A percentile compares a stretch with the other conserved stretches of the same genome.
Evolutionary conservation across 1,284 basidiomycete species (phyloP).

Genomic region (Ceraceosorus guamensis): DNA sequence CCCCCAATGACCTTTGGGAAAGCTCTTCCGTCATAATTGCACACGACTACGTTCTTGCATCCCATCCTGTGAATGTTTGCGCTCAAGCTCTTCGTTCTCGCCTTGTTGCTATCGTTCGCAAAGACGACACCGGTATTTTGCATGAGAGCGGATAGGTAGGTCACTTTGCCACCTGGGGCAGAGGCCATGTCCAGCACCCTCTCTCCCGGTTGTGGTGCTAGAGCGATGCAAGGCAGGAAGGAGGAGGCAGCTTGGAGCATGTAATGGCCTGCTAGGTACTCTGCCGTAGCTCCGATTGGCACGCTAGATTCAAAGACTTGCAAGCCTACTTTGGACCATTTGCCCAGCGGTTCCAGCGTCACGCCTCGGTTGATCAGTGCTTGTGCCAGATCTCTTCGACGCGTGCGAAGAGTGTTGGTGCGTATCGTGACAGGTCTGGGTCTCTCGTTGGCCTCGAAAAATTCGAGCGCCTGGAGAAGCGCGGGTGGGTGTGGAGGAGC

Average conservation of each 20-base stretch:
- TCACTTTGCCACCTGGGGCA: conserved; percentile 94
- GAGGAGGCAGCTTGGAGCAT: conserved; percentile 99
- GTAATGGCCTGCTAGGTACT: conserved; percentile 98
- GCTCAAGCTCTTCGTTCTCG: conserved; percentile 86
- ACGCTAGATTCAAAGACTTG: conserved; percentile 96
- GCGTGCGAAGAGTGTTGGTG: conserved; percentile 89
- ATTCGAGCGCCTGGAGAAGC: conserved; percentile 60
- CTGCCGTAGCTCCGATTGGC: conserved; percentile 87
- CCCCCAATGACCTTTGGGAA: conserved; percentile 99
- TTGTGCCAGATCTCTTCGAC: conserved; percentile 89
- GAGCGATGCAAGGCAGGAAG: conserved; percentile 96
- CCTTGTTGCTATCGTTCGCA: conserved; percentile 94
- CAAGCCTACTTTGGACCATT: conserved; percentile 96
- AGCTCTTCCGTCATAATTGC: conserved; percentile 93
- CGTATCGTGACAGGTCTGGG: conserved; percentile 95
- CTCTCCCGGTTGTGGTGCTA: conserved; percentile 85
- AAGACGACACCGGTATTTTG: conserved; percentile 98
- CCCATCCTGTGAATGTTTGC: conserved; percentile 95
- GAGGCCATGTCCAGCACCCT: conserved; percentile 97
- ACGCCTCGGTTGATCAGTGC: conserved; percentile 91
- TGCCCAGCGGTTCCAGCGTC: conserved; percentile 84
- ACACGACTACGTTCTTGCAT: conserved; percentile 95
- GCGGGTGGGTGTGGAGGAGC: neutral
- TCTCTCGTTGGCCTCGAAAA: conserved; percentile 96
- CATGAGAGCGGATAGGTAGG: conserved; percentile 61